These are phyloP conservation scores for Aureobasidium sp. DNA, from an alignment of 2,329 filamentous ascomycete genomes.

Conservation along the genomic window DNA sequence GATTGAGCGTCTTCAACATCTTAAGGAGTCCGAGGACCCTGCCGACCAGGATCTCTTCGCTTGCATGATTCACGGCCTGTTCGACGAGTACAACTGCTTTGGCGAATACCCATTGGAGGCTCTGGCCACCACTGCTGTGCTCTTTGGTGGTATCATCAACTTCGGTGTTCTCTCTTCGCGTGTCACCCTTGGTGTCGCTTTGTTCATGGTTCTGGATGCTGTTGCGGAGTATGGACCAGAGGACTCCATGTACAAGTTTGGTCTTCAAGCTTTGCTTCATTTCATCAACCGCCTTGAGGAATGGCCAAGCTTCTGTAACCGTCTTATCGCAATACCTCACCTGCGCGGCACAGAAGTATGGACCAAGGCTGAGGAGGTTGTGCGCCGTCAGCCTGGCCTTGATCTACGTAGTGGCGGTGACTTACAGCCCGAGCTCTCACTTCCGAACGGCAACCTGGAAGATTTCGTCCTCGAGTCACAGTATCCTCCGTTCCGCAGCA, in stretches of 20 bases:
- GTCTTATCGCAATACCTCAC: constrained; percentile 73
- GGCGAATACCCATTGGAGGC: constrained; percentile 94
- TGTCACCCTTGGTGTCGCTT: constrained; percentile 83
- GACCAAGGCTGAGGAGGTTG: constrained; percentile 73
- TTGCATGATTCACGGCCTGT: constrained; percentile 96
- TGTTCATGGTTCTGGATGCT: constrained; percentile 96
- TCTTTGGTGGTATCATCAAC: constrained; percentile 94
- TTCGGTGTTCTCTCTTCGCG: constrained; percentile 77
- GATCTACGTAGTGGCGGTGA: constrained; percentile 23
- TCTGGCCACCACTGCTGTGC: constrained; percentile 85
- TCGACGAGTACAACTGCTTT: constrained; percentile 96
- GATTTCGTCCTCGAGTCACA: constrained; percentile 56
- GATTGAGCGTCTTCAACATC: constrained; percentile 73
- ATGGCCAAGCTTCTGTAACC: constrained; percentile 91
- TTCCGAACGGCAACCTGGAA: constrained; percentile 66
- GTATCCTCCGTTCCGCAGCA: constrained; percentile 66
- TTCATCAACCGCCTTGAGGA: constrained; percentile 75
- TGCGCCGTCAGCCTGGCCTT: constrained; percentile 58
- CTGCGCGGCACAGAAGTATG: constrained; percentile 73
- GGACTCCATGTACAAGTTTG: constrained; percentile 96
- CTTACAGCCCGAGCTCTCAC: constrained; percentile 14
- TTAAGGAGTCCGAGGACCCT: constrained; percentile 79
- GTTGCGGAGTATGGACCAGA: constrained; percentile 78
- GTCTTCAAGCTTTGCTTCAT: constrained; percentile 87
- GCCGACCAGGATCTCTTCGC: constrained; percentile 91